Evolutionary conservation across 2,329 filamentous ascomycete genomes (phyloP), one percentile per base, ranked within the genome.

Genomic region (Aspergillus luchuensis): DNA sequence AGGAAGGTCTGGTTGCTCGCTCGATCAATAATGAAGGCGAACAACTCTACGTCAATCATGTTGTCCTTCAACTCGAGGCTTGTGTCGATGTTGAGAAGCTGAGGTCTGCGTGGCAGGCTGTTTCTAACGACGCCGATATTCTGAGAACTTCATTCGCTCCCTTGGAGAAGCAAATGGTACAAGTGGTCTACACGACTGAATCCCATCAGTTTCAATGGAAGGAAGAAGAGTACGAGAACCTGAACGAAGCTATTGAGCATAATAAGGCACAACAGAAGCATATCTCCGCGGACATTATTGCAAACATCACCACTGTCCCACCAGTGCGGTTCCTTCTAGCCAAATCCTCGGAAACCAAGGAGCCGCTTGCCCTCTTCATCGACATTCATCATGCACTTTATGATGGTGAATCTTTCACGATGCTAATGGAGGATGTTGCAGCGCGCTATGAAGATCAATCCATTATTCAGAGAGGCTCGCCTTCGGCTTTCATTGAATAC

Each of bases 1-100:
- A 75, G 55, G 72, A 74, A 51, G 71, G 69, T 21, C 57, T 77
- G 30, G 70, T 78, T n/a, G 74, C 75, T n/a, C 70, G 72, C n/a
- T 75, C 74, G 6, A 65, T 78, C 19, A 69, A 72, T 11, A 66
- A 70, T 4, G 63, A 72, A 13, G 59, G 60, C n/a, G 64, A 68
- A 30, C 70, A 75, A 6, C 72, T 73, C 23, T 79, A 78, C 23
- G 68, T 78, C 57, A 77, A 78, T 57, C 78, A 79, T 52, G 68
- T 75, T 15, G 67, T 71, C 48, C 62, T 79, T 28, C 68, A 75
- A 57, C 67, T 80, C 11, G 68, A 69, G 15, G 48, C 66, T 3
- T 45, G 50, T 17, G 60, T 78, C 5, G 71, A 78, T 56, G 33
- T 49, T 10, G 45, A 64, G 5, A 64, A 59, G 21, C 56, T 79